Percentiles rank a stretch among this genome's conserved stretches.
Conservation (phyloP, 768 basidiomycete species). For the Lentinula guzmanii region DNA sequence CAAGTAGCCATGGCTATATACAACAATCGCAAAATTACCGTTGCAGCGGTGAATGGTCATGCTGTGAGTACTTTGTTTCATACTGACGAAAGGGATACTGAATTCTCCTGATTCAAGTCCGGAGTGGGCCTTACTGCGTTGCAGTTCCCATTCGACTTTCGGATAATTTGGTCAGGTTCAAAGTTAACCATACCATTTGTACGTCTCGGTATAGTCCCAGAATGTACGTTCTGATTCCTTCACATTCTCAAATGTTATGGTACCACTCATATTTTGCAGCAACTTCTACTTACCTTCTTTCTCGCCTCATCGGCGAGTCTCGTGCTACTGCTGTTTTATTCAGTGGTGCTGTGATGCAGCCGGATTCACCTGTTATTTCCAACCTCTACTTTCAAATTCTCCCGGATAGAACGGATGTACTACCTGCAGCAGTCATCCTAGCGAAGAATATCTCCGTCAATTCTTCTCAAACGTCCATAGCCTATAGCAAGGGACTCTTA, state of each 20-base stretch:
- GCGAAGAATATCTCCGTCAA: conserved; percentile 45
- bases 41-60: conserved; percentile 46
- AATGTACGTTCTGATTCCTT: not conserved
- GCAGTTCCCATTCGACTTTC: conserved; percentile 46
- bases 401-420: conserved; percentile 42
- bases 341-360: conserved; percentile 34
- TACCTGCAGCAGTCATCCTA: conserved; percentile 44
- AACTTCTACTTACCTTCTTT: conserved; percentile 38
- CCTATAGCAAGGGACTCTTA: conserved; percentile 47
- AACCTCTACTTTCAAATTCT: conserved; percentile 42
- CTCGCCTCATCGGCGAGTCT: conserved; percentile 46
- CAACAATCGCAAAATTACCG: conserved; percentile 49
- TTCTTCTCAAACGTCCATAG: conserved; percentile 42
- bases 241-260: conserved; percentile 20
- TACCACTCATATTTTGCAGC: not conserved
- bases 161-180: conserved; percentile 44
- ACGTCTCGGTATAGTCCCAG: conserved; percentile 40
- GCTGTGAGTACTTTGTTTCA: conserved; percentile 24
- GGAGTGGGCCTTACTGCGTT: conserved; percentile 43
- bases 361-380: conserved; percentile 36
- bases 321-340: conserved; percentile 44
- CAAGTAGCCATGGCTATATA: conserved; percentile 38
- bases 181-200: conserved; percentile 45
- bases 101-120: conserved; percentile 19
- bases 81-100: not conserved